Evolutionary conservation across 1,284 basidiomycete genomes (phyloP).

Genomic region (Pseudozyma hubeiensis): DNA sequence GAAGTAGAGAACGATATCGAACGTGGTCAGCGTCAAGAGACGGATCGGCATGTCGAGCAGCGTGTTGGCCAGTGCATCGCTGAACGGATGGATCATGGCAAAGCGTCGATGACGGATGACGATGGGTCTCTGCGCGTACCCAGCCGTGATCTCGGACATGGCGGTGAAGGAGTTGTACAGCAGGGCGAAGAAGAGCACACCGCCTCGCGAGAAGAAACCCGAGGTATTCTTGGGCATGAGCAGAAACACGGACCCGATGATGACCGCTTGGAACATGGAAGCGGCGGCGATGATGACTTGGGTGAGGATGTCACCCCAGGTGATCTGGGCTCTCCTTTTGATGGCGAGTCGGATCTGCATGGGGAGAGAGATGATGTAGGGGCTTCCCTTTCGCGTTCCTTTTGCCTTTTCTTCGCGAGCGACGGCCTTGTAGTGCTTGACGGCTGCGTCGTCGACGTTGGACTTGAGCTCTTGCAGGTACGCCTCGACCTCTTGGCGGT

Average conservation of each 20-base stretch:
- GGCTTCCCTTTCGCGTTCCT: constrained; percentile 26
- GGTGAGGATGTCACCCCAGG: constrained; percentile 74
- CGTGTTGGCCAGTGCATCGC: constrained; percentile 51
- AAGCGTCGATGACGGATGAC: constrained; percentile 59
- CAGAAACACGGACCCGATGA: constrained; percentile 82
- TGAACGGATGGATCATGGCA: constrained; percentile 58
- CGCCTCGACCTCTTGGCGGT: constrained; percentile 41
- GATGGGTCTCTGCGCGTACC: constrained; percentile 57
- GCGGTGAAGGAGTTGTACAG: constrained; percentile 71
- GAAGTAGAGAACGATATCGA: constrained; percentile 62
- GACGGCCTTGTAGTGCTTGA: constrained; percentile 39
- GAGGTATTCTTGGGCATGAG: constrained; percentile 75
- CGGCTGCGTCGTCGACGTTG: constrained; percentile 23
- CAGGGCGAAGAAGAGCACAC: constrained; percentile 69
- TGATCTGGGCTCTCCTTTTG: constrained; percentile 76
- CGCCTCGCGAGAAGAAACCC: constrained; percentile 83
- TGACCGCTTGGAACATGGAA: constrained; percentile 74
- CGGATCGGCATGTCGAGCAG: constrained; percentile 62
- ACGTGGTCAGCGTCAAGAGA: constrained; percentile 36
- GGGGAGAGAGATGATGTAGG: constrained; percentile 56
- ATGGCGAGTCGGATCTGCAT: constrained; percentile 77
- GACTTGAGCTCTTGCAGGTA: constrained; percentile 41
- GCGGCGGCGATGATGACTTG: constrained; percentile 64
- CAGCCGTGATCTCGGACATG: constrained; percentile 64
- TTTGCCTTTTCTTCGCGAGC: constrained; percentile 50